Evolutionary conservation across 2,329 filamentous ascomycete species (phyloP), one percentile per base, ranked within the genome.

Genomic region (Fusarium albidum): DNA sequence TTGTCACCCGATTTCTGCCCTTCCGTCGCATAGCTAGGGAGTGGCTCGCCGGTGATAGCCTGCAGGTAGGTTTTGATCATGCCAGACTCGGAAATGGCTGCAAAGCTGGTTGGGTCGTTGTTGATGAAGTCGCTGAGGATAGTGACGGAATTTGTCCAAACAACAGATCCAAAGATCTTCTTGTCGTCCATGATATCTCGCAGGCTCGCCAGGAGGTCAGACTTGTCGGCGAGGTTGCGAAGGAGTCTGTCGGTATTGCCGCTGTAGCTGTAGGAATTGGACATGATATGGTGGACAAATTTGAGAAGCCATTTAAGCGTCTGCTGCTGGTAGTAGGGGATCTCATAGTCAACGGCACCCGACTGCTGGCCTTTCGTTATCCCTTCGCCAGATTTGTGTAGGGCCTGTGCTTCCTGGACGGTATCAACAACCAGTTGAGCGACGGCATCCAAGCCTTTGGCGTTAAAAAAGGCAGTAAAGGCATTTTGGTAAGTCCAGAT

Each of bases 91-190:
- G 91, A 92, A 61, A 99, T 95, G 18, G 96, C 92, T 25, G 92
- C 89, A 71, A 96, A 99, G 72, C 95, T 99, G 1, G 95, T 99
- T 0, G 95, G 95, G 68, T 99, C 95, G 69, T 98, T 97, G 75
- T 99, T 96, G 66, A 99, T 96, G 73, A 99, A 99, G 65, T 92
- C 94, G 69, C 91, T 95, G 43, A 99, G 79, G 50, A 97, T 94
- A 48, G 89, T 93, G 57, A 96, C 91, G 7, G 92, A 90, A 70
- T 93, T 93, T 41, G 92, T 96, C 95, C 95, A 99, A 6, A 98
- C 92, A 53, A 95, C 89, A 3, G 94, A 95, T 11, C 95, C 95
- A 70, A 93, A 99, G 31, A 87, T 80, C 45, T 80, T 80, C 31
- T 90, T 88, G 66, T 96, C 89, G 59, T 89, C 86, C 59, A 97